Evolutionary conservation across 805 yeast genomes (phyloP), one percentile per base, ranked within the genome.

Genomic region (Lipomyces sp.): DNA sequence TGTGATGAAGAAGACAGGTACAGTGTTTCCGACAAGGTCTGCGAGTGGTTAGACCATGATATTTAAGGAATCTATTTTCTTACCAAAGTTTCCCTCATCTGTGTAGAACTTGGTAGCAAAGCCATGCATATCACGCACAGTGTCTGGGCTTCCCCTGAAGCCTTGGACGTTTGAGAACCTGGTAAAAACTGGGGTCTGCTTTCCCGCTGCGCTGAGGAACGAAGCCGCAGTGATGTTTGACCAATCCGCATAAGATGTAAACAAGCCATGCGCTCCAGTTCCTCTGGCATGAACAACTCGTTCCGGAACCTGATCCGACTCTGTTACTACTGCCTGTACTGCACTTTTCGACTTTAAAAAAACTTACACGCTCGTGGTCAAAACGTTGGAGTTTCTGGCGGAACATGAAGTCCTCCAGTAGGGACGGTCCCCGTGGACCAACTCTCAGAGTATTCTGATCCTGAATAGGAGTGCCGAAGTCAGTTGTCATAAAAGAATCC

Each of bases 241-340:
- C 74, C 90, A 86, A 74, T 90, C 95, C 72, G 91, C 95, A 13
- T 97, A 91, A 60, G 89, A 92, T 77, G 89, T 95, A 76, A 92
- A 92, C 72, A 82, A 84, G 72, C 97, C 97, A 76, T 83, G 90
- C 10, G 97, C 97, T 76, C 65, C 97, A 13, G 94, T 89, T 72
- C 97, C 97, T 77, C 91, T 92, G 64, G 97, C 97, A 76, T 91
- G 97, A 50, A 92, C 97, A 64, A 91, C 96, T 30, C 97, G 84
- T 80, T 91, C 96, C 13, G 97, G 97, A 70, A 91, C 88, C 58
- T 55, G 58, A 55, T 32, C n/a, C 4, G 30, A 11, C 42, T 11
- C 30, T 18, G 45, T 55, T 18, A 55, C n/a, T 29, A 55, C 58
- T 15, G 42, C 2, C 58, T 5, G 32, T 30, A 13, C 58, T 29